Evolutionary conservation across 495 filamentous ascomycete genomes (phyloP).

Genomic region (Neurospora sp.): DNA sequence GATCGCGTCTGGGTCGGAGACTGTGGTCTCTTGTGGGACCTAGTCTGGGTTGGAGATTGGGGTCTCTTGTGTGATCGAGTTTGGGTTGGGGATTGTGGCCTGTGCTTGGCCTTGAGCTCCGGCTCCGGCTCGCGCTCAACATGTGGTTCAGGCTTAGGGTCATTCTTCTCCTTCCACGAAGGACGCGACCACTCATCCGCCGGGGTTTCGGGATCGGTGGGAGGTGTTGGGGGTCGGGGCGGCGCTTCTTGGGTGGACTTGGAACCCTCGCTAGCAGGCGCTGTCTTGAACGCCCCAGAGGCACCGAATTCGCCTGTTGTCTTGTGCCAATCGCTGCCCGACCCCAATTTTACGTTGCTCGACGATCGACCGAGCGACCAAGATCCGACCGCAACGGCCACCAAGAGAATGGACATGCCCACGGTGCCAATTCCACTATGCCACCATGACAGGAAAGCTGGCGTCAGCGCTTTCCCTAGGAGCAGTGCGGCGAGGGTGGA

Average conservation of each 20-base stretch:
- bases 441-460: conserved; percentile 60
- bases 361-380: conserved; percentile 56
- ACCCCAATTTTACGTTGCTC: not conserved
- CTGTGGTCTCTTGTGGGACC: not conserved
- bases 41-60: conserved; percentile 1
- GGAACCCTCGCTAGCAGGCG: conserved; percentile 19
- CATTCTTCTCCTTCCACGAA: conserved; percentile 28
- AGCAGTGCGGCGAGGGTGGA: conserved; percentile 59
- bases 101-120: conserved; percentile 5
- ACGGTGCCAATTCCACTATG: conserved; percentile 48
- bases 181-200: conserved; percentile 21
- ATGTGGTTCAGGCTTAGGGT: conserved; percentile 14
- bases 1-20: conserved; percentile 9
- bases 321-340: not conserved
- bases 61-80: not conserved
- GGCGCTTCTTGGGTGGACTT: conserved; percentile 32
- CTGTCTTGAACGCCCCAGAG: conserved; percentile 15
- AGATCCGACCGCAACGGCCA: conserved; percentile 61
- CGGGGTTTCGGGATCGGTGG: conserved; percentile 19
- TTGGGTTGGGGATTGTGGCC: not conserved
- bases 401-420: conserved; percentile 49
- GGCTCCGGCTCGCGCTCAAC: conserved; percentile 7
- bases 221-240: conserved; percentile 26
- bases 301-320: conserved; percentile 11
- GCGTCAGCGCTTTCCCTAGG: conserved; percentile 57